Base-by-base conservation (phyloP, 805 yeast genomes). In the Candida pseudoglaebosa region DNA sequence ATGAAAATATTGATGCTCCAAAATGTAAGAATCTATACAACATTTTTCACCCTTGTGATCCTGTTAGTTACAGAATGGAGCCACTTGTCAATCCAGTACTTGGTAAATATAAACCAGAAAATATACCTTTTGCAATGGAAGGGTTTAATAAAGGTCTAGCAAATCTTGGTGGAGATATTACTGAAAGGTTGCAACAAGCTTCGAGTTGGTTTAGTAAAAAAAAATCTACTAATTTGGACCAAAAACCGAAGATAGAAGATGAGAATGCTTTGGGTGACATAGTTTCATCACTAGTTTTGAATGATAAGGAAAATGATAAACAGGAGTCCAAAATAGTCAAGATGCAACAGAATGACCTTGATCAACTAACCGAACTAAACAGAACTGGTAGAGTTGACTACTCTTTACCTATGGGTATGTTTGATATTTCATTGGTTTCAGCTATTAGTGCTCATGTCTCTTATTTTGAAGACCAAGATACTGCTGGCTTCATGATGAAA, bases 11-110 rank as follows among this genome's bases (percentile, higher is more conserved):
- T 17, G 36, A 28, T 3, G 59, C 73, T 3, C 88, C 93, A 3
- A 72, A 71, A 22, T 81, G 84, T 45, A 61, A 68, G 2, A 84
- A 84, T 50, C 58, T 84, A 31, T 93, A 84, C 63, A 91, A 91
- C 54, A 62, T 93, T 4, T 88, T 84, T 63, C 95, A 91, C 49
- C 86, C 91, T 0, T 82, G 95, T 47, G 99, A 91, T 54, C 96
- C 97, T 0, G 82, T 93, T 29, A 90, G 91, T 0, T 88, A 90
- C 52, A 68, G 98, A 39, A 62, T 90, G 41, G 99, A 91, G 58
- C 99, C 99, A 1, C 62, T 91, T 41, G 73, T 90, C 4, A 61
- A 67, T 43, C 67, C 71, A 15, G 60, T 54, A 43, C 68, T 81
- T 46, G 63, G 78, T 0, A 55, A 65, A 6, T 60, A 71, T 40